phyloP scores from a whole-genome alignment of 306 rosid species.

The Echinosophora koreensis region DNA sequence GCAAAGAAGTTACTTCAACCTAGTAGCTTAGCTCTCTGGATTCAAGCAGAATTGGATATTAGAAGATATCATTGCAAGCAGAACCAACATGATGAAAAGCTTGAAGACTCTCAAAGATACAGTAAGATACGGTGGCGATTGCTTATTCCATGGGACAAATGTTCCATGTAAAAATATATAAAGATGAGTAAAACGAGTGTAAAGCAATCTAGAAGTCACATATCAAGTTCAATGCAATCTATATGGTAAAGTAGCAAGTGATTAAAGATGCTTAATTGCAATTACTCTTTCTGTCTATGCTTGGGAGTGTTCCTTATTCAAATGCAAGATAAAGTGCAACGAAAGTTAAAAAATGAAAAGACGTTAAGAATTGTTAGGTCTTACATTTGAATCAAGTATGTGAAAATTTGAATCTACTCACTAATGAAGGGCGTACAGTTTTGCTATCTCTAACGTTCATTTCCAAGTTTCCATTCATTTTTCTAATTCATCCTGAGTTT shows the following conservation, averaged over 20 bases:
- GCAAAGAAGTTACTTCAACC: slow-evolving; percentile 11
- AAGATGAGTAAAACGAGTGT: slow-evolving; percentile 21
- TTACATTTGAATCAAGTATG: background rate
- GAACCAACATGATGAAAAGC: slow-evolving; percentile 19
- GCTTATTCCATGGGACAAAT: background rate
- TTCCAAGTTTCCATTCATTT: background rate
- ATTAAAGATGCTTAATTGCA: slow-evolving; percentile 25
- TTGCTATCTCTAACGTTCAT: background rate
- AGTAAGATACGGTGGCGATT: slow-evolving; percentile 8
- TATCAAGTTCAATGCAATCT: background rate
- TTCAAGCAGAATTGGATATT: slow-evolving; percentile 13
- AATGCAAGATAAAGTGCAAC: background rate
- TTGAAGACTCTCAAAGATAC: slow-evolving; percentile 15
- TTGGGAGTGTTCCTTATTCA: slow-evolving; percentile 16
- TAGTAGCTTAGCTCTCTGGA: slow-evolving; percentile 3
- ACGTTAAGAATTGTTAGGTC: background rate
- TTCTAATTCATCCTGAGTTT: slow-evolving; percentile 7
- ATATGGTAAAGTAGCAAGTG: slow-evolving; percentile 5
- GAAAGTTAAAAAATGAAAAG: background rate
- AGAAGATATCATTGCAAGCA: slow-evolving; percentile 13
- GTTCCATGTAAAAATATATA: slow-evolving; percentile 11
- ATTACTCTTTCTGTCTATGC: background rate
- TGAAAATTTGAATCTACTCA: background rate
- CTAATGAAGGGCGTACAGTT: background rate
- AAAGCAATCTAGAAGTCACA: background rate